Conservation (phyloP, 73 alveolate species). For the Paramecium caudatum region DNA sequence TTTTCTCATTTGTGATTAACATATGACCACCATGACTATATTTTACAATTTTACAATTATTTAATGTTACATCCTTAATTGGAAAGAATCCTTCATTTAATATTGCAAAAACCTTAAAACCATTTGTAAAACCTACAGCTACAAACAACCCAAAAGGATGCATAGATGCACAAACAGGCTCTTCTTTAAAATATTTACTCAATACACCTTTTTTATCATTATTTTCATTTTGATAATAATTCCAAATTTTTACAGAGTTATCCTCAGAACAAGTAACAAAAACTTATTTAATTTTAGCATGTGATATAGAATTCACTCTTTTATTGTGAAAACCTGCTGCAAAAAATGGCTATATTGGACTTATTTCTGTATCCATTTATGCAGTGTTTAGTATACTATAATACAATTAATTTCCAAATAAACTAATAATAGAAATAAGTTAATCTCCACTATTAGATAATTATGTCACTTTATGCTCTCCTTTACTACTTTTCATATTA, state of each 20-base stretch:
- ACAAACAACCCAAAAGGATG: slow-evolving; percentile 78
- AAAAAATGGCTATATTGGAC: slow-evolving; percentile 71
- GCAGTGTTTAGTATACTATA: slow-evolving; percentile 52
- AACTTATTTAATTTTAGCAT: slow-evolving; percentile 63
- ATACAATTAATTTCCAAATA: slow-evolving; percentile 54
- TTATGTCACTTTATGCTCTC: slow-evolving; percentile 69
- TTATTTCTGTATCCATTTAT: slow-evolving; percentile 68
- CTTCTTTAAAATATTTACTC: slow-evolving; percentile 74
- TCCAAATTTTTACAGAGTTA: slow-evolving; percentile 77
- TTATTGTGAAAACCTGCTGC: slow-evolving; percentile 77
- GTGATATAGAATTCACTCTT: slow-evolving; percentile 70
- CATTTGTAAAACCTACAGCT: slow-evolving; percentile 76
- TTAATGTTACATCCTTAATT: slow-evolving; percentile 67
- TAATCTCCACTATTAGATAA: slow-evolving; percentile 71
- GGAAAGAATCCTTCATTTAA: slow-evolving; percentile 72
- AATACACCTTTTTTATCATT: slow-evolving; percentile 66
- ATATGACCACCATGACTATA: slow-evolving; percentile 77
- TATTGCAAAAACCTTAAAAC: slow-evolving; percentile 75
- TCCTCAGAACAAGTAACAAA: slow-evolving; percentile 77
- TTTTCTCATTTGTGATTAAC: slow-evolving; percentile 70
- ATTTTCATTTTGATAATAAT: slow-evolving; percentile 71
- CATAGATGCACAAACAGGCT: slow-evolving; percentile 70
- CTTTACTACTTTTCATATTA: slow-evolving; percentile 71
- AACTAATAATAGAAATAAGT: slow-evolving; percentile 62
- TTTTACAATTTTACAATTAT: slow-evolving; percentile 66